phyloP scores from a whole-genome alignment of 108 stramenopile species.

The Skeletonema marinoi region DNA sequence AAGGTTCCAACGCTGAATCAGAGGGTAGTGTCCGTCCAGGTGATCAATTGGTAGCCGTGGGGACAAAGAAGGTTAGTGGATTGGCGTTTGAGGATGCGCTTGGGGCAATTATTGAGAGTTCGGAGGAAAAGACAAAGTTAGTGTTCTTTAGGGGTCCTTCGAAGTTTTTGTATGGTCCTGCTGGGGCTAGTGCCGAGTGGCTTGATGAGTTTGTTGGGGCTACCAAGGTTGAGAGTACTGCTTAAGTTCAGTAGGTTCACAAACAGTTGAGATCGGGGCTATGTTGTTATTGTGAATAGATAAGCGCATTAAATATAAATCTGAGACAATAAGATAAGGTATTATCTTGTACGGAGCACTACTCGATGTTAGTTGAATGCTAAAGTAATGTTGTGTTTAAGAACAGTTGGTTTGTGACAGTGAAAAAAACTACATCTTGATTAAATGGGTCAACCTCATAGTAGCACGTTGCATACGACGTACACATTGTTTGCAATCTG shows the following conservation, averaged over 20 bases:
- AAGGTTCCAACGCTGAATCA: constrained; percentile 67
- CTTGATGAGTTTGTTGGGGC: constrained; percentile 73
- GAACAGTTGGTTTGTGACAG: too few relatives aligned
- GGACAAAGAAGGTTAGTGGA: constrained; percentile 66
- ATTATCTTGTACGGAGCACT: too few relatives aligned
- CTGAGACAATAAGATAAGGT: neutral
- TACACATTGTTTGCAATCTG: too few relatives aligned
- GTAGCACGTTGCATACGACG: too few relatives aligned
- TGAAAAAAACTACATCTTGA: too few relatives aligned
- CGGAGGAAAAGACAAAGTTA: constrained; percentile 56
- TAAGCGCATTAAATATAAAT: neutral
- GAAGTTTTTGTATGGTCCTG: constrained; percentile 85
- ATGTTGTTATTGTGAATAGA: neutral
- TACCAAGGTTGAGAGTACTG: constrained; percentile 28
- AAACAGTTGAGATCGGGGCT: neutral
- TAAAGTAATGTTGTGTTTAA: neutral
- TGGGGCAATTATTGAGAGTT: constrained; percentile 74
- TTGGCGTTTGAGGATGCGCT: constrained; percentile 83
- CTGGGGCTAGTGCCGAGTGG: constrained; percentile 85
- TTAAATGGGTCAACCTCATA: too few relatives aligned
- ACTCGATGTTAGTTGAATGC: neutral
- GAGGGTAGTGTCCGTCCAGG: constrained; percentile 64
- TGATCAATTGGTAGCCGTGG: constrained; percentile 85
- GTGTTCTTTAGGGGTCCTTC: constrained; percentile 79
- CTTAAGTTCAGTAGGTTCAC: neutral